Evolutionary conservation across 257 asterid genomes (phyloP).

Genomic region (Fraxinus quadrangulata): DNA sequence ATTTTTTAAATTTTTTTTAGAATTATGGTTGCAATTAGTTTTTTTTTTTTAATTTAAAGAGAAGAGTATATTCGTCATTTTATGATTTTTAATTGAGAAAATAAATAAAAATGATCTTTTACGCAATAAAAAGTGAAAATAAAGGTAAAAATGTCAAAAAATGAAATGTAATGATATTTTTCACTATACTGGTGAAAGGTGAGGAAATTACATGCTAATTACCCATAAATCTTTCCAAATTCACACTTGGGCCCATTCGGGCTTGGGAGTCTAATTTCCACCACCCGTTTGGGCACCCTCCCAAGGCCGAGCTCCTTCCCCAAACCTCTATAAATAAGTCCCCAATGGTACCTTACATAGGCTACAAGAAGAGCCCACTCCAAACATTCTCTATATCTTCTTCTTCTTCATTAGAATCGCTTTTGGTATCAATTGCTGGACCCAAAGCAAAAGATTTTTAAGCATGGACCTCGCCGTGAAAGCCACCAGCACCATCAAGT

Average conservation of each 20-base stretch:
- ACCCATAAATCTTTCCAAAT: not conserved
- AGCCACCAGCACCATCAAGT: constrained; percentile 46
- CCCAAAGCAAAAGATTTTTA: constrained; percentile 12
- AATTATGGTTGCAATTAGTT: no score
- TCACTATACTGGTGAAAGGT: no score
- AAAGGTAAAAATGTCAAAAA: no score
- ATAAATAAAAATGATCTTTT: no score
- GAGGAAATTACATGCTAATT: no score
- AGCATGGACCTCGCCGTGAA: constrained; percentile 46
- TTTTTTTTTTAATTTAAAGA: no score
- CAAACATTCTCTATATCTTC: constrained; percentile 5
- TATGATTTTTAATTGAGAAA: no score
- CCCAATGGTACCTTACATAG: constrained; percentile 33
- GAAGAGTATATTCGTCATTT: no score
- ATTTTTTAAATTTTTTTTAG: no score
- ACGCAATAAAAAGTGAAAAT: no score
- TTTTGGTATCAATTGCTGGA: constrained; percentile 9
- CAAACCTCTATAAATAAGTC: constrained; percentile 55
- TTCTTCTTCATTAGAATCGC: not conserved
- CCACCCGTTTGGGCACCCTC: not conserved
- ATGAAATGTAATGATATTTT: no score
- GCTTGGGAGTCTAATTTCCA: not conserved
- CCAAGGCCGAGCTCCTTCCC: not conserved
- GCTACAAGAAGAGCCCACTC: constrained; percentile 63
- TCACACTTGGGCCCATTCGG: not conserved